Evolutionary conservation across 306 rosid species (phyloP), one percentile per base, ranked within the genome.

Genomic region (Arachis stenosperma): DNA sequence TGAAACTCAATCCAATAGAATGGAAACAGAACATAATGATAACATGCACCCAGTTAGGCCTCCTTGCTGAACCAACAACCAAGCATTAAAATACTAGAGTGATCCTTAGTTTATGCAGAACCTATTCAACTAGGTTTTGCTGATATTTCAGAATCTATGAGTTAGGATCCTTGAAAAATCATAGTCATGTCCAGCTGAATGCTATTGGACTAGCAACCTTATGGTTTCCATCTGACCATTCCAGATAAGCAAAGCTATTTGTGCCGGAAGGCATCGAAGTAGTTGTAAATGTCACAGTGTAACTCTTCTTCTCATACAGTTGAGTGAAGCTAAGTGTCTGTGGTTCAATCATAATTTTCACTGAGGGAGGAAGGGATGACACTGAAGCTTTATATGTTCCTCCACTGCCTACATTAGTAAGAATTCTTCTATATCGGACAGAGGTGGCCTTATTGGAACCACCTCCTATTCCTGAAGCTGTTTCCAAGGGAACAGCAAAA

Each of bases 161-260:
- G 33, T 10, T 40, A 37, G 65, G 22, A 22, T 33, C 37, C 56
- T 73, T 61, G 75, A 67, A 17, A 39, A 61, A 37, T 22, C 44
- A 42, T 67, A 47, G 44, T 65, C 75, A 93, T 43, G 82, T 81
- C 98, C 98, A 94, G 65, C 78, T 86, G 65, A 91, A 84, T 29
- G 96, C 97, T 70, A 94, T 85, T 3, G 95, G 97, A 67, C 96
- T 91, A 0, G 76, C 84, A 37, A 94, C 95, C 1, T 2, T 60
- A 69, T 86, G 98, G 47, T 90, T 88, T 56, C 97, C 98, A 46
- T 91, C 97, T 0, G 87, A 84, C 97, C 97, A 94, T 70, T 81
- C 88, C 82, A 94, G 64, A 66, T 82, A 90, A 42, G 88, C 88
- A 36, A 89, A 94, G 77, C 86, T 78, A 5, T 43, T 77, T 0